Percentiles rank a stretch among this genome's conserved stretches.
phyloP scores from a whole-genome alignment of 345 rosid genomes.

The Bruguiera sexangula region DNA sequence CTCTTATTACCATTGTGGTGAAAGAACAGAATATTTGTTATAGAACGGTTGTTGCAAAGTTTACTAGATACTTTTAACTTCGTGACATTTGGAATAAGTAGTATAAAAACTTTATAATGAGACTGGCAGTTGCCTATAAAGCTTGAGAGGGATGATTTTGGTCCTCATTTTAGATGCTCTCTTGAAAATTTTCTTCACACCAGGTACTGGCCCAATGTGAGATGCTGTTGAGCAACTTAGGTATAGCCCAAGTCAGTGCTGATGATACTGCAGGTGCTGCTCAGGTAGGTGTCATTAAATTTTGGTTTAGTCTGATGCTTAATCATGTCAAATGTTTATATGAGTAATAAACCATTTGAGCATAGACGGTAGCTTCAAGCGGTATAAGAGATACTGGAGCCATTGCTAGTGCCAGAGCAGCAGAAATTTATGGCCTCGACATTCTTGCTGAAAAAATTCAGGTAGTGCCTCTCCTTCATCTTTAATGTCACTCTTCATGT shows the following conservation, averaged over 20 bases:
- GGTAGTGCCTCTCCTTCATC: conserved; percentile 29
- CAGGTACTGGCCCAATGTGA: conserved; percentile 87
- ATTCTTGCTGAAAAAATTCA: conserved; percentile 74
- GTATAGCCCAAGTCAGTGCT: conserved; percentile 47
- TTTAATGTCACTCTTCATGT: neutral
- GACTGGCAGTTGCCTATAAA: too few relatives aligned
- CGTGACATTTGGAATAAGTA: neutral
- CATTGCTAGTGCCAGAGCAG: conserved; percentile 83
- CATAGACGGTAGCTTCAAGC: conserved; percentile 56
- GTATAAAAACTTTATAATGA: conserved; percentile 4
- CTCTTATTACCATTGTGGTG: neutral
- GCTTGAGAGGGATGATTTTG: too few relatives aligned
- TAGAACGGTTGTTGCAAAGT: neutral
- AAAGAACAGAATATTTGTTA: too few relatives aligned
- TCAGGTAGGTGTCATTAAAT: conserved; percentile 40
- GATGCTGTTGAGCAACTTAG: conserved; percentile 55
- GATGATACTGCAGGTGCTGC: conserved; percentile 91
- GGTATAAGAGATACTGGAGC: conserved; percentile 65
- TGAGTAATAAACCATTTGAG: conserved; percentile 7
- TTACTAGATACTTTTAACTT: too few relatives aligned
- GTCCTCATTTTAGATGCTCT: conserved; percentile 4
- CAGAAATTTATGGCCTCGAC: conserved; percentile 76
- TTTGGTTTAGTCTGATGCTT: neutral
- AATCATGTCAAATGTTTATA: conserved; percentile 10
- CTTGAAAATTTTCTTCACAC: conserved; percentile 7